Evolutionary conservation across 2,329 filamentous ascomycete species (phyloP).

Genomic region (Corinectria fuckeliana): DNA sequence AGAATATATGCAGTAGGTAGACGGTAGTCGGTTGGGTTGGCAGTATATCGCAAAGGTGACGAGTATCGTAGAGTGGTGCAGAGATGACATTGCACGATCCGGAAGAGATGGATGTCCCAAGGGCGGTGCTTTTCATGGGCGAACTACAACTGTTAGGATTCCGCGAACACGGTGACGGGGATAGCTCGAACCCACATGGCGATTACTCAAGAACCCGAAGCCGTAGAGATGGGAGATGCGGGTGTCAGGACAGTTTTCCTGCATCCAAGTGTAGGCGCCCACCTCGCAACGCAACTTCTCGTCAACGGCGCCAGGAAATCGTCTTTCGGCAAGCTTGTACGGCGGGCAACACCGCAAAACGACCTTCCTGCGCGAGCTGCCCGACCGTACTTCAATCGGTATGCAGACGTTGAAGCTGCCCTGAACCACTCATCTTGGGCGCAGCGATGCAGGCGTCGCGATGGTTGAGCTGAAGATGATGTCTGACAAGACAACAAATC

Average conservation of each 20-base stretch:
- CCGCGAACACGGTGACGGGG: no score
- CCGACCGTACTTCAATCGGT: constrained; percentile 37
- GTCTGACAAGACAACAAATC: constrained; percentile 26
- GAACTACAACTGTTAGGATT: constrained; percentile 11
- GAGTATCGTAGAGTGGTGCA: constrained; percentile 7
- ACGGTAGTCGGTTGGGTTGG: constrained; percentile 8
- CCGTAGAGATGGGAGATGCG: constrained; percentile 35
- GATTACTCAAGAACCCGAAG: constrained; percentile 22
- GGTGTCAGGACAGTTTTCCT: constrained; percentile 35
- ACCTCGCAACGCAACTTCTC: constrained; percentile 49
- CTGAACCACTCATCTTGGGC: constrained; percentile 36
- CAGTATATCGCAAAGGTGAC: constrained; percentile 12
- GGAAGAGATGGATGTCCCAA: constrained; percentile 13
- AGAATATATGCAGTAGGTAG: constrained; percentile 35
- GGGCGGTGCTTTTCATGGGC: constrained; percentile 18
- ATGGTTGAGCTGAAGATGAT: constrained; percentile 36
- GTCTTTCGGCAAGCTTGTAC: no score
- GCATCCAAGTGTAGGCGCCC: constrained; percentile 36
- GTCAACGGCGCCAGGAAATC: constrained; percentile 45
- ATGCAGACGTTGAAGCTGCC: constrained; percentile 47
- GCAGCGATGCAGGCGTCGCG: constrained; percentile 34
- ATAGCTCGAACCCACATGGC: constrained; percentile 13
- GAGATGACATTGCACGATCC: not conserved
- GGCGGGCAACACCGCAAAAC: constrained; percentile 12
- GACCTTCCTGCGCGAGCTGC: constrained; percentile 29